phyloP scores from a whole-genome alignment of 1,284 basidiomycete genomes.

The Trichosporon asahii region DNA sequence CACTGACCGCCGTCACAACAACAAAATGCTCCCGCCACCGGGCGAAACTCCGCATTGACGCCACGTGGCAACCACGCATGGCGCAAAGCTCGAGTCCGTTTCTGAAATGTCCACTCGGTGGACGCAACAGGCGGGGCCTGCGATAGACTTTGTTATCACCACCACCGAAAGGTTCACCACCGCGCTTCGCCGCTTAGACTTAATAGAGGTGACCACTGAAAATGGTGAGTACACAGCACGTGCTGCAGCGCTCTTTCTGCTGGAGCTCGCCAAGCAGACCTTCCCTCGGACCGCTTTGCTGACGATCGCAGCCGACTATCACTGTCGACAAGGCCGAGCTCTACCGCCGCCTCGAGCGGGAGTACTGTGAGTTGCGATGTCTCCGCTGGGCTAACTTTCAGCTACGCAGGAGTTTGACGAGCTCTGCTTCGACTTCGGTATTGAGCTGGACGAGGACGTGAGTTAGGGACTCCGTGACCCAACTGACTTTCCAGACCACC shows the following conservation, averaged over 20 bases:
- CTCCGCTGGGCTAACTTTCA: conserved; percentile 43
- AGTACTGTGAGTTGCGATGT: conserved; percentile 65
- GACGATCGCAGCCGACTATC: conserved; percentile 69
- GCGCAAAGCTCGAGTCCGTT: conserved; percentile 7
- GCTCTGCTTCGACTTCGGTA: conserved; percentile 94
- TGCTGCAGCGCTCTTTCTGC: background rate
- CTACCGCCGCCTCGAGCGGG: conserved; percentile 76
- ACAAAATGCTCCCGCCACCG: background rate
- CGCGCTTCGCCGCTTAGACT: conserved; percentile 1
- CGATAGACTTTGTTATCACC: background rate
- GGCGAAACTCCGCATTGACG: background rate
- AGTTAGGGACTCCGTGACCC: conserved; percentile 34
- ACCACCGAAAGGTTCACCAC: background rate
- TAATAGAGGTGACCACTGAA: background rate
- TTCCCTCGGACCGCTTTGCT: background rate
- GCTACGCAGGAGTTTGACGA: conserved; percentile 91
- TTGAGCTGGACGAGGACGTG: conserved; percentile 97
- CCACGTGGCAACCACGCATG: background rate
- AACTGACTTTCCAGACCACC: conserved; percentile 64
- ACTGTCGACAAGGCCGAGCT: conserved; percentile 93
- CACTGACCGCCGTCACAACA: background rate
- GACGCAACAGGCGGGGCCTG: background rate
- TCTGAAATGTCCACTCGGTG: conserved; percentile 7
- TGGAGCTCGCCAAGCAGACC: too few relatives aligned
- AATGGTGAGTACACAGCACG: background rate